Evolutionary conservation across 805 yeast species (phyloP).

Genomic region (Lipomyces sp.): DNA sequence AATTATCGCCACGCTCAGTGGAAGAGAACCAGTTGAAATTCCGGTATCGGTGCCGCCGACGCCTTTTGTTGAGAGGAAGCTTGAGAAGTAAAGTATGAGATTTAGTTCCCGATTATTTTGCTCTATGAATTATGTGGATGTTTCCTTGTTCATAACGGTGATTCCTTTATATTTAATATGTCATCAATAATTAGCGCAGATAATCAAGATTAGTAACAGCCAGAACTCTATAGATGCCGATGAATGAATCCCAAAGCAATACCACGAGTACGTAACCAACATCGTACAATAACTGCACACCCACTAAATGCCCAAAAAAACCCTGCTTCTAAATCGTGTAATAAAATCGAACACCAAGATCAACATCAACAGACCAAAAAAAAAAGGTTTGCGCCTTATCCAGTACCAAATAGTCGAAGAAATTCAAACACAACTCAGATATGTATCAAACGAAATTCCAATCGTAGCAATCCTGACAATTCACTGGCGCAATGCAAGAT

Average conservation of each 20-base stretch:
- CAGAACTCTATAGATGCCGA: conserved; percentile 4
- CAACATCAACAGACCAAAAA: neutral
- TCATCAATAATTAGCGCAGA: neutral
- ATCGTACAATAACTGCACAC: neutral
- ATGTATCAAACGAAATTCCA: conserved; percentile 32
- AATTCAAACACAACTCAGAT: neutral
- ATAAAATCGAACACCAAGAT: neutral
- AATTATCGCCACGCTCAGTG: conserved; percentile 15
- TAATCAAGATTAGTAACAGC: neutral
- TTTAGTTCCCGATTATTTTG: neutral
- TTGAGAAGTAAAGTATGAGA: neutral
- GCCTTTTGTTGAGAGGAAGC: conserved; percentile 21
- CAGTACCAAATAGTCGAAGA: neutral
- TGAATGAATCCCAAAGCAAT: neutral
- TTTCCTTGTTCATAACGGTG: neutral
- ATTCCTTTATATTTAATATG: neutral
- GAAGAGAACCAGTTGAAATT: conserved; percentile 15
- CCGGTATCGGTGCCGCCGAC: conserved; percentile 23
- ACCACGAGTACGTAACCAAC: neutral
- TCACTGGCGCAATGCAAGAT: conserved; percentile 50
- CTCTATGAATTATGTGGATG: neutral
- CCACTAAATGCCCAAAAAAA: neutral
- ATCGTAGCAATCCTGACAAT: conserved; percentile 37
- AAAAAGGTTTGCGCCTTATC: conserved; percentile 8
- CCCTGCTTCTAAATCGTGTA: neutral